Evolutionary conservation across 441 rosid genomes (phyloP), one percentile per base, ranked within the genome.

Genomic region (Eutrema salsugineum): DNA sequence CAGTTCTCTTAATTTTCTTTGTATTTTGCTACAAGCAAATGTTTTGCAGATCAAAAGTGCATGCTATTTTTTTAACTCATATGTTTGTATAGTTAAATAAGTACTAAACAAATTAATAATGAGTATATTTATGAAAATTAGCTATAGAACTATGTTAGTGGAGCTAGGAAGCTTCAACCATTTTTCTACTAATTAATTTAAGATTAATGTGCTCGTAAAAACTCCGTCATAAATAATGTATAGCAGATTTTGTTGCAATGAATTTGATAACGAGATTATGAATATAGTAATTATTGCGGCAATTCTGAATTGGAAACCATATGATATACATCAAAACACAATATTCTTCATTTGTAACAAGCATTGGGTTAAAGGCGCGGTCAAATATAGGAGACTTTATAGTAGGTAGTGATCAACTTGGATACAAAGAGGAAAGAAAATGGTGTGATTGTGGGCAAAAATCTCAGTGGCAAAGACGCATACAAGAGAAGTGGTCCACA

Each of bases 401-500:
- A 66, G 27, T 68, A 36, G 63, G 33, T 61, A 71, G 43, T 70
- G 65, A 72, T 72, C 68, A 68, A 76, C 46, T 72, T 62, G 72
- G 61, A 66, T 20, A 68, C 40, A 54, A 70, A 50, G 55, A 77
- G 43, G 39, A 20, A 70, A 53, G 14, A 63, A 69, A 47, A 63
- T 56, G 60, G 77, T 67, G 53, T 17, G 66, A 57, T 58, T 48
- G 60, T 66, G 79, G 75, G 54, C 70, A 75, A 64, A 82, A 82
- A 84, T 82, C 90, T 83, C 84, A 64, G 83, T 82, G 89, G 87
- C 79, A 61, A 74, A 75, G 58, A 64, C 68, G 57, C 49, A 42
- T 35, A 86, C 79, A 64, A 70, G 75, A 64, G 56, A 53, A 47
- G 91, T 84, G 93, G 91, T 87, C 93, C 93, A 59, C n/a, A 64